Percentiles rank a stretch among this genome's conserved stretches.
Conservation (phyloP, 2,329 filamentous ascomycete genomes). For the Diaporthe eres region DNA sequence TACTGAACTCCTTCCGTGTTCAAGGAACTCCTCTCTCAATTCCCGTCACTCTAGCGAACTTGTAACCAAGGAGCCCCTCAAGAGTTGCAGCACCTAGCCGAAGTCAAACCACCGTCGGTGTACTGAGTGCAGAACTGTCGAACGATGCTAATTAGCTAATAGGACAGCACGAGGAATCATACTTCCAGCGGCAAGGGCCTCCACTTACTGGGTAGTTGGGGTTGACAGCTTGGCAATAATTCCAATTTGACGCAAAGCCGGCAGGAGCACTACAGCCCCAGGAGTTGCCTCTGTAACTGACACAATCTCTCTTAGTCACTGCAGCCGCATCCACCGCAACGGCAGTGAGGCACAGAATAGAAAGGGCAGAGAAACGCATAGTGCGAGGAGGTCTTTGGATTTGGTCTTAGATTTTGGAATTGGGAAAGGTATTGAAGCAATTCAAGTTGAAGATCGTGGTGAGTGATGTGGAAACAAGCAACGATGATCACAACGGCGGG, state of each 20-base stretch:
- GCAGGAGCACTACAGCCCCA: not conserved
- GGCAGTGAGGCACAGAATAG: not conserved
- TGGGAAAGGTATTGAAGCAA: not conserved
- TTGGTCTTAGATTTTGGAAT: not conserved
- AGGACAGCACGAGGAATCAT: not conserved
- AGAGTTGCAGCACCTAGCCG: not conserved
- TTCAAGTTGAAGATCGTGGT: not conserved
- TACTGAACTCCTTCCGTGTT: too few species aligned
- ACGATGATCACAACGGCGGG: not conserved
- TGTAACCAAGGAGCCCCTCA: not conserved
- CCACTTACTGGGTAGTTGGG: constrained; percentile 2
- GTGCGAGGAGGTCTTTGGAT: too few species aligned
- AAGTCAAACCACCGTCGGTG: not conserved
- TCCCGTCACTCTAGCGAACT: not conserved
- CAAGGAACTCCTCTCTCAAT: not conserved
- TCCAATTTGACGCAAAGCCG: not conserved
- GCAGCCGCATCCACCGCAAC: constrained; percentile 3
- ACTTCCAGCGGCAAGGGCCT: not conserved
- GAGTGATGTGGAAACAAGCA: not conserved
- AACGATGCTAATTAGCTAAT: not conserved
- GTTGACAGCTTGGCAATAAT: not conserved
- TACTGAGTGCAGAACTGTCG: not conserved
- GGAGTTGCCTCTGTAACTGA: not conserved
- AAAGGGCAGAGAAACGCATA: not conserved
- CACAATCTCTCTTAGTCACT: not conserved